Evolutionary conservation across 768 basidiomycete genomes (phyloP), one percentile per base, ranked within the genome.

Genomic region (Tylopilus cervinicoccineus): DNA sequence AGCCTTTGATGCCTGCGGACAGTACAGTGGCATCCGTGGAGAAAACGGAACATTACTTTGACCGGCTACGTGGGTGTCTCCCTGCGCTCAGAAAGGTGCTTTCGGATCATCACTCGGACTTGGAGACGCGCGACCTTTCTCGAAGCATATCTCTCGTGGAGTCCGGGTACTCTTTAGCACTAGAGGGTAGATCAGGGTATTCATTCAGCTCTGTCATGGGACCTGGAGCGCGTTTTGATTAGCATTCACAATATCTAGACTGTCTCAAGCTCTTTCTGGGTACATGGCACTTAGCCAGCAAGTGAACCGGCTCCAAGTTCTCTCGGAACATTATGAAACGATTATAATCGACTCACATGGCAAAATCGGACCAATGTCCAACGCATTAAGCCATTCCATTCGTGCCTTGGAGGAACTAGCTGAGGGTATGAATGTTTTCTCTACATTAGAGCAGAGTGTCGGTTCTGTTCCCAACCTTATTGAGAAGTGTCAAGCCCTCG

Each of bases 61-160:
- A 76, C 43, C 79, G 83, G 22, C 69, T 94, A 9, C 74, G 77
- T 27, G 76, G 76, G 8, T 68, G 77, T 38, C 76, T 98, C 45
- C 85, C 89, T 5, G 71, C 72, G 6, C 71, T 97, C 24, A 75
- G 89, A 38, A 70, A 70, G 6, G 73, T 78, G 2, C 70, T 92
- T 22, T 71, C 77, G 7, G 65, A 74, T 38, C 95, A 97, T 65
- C 88, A 93, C 61, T 62, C 75, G 1, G 96, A 98, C 61, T 58
- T 98, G 39, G 76, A 80, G 10, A 92, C 90, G n/a, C 84, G 87
- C 13, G 95, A 98, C 50, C 72, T 97, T 16, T 85, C 86, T 60
- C 78, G 91, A 52, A 89, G 86, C 7, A 65, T 88, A 16, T 82
- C 79, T 54, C 77, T 88, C 48, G 74, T 92, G 5, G 93, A 97